Evolutionary conservation across 2,329 filamentous ascomycete species (phyloP).

Genomic region (Pochonia chlamydosporia): DNA sequence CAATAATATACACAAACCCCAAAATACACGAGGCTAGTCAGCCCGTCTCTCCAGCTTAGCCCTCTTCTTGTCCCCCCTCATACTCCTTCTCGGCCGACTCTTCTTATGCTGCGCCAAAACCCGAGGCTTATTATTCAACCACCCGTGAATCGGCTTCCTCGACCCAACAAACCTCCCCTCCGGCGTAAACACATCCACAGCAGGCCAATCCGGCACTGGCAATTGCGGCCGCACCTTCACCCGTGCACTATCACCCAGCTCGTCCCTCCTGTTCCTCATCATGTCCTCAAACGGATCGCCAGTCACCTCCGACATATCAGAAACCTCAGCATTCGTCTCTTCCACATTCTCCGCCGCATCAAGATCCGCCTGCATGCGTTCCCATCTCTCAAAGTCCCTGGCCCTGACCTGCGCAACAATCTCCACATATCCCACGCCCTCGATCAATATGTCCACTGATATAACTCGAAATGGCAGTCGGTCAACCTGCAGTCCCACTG

Average conservation of each 20-base stretch:
- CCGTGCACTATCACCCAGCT: not conserved
- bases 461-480: slow-evolving; percentile 74
- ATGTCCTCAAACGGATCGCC: slow-evolving; percentile 20
- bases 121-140: slow-evolving; percentile 54
- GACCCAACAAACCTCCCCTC: slow-evolving; percentile 72
- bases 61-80: slow-evolving; percentile 54
- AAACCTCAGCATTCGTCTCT: slow-evolving; percentile 8
- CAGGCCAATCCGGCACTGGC: slow-evolving; percentile 48
- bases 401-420: slow-evolving; percentile 74
- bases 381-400: slow-evolving; percentile 29
- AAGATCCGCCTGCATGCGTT: slow-evolving; percentile 11
- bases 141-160: slow-evolving; percentile 66
- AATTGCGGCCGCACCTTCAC: not conserved
- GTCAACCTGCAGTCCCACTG: slow-evolving; percentile 57
- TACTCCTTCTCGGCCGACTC: slow-evolving; percentile 59
- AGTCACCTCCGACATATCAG: not conserved
- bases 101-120: slow-evolving; percentile 42
- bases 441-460: slow-evolving; percentile 78
- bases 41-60: slow-evolving; percentile 23
- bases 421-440: slow-evolving; percentile 92
- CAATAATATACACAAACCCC: too few relatives aligned
- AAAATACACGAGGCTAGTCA: not conserved
- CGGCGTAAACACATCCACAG: slow-evolving; percentile 80
- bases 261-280: slow-evolving; percentile 19
- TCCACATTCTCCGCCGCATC: slow-evolving; percentile 11